These are phyloP conservation scores for Linum lewisii DNA, from an alignment of 345 rosid genomes.

Conservation along the genomic window DNA sequence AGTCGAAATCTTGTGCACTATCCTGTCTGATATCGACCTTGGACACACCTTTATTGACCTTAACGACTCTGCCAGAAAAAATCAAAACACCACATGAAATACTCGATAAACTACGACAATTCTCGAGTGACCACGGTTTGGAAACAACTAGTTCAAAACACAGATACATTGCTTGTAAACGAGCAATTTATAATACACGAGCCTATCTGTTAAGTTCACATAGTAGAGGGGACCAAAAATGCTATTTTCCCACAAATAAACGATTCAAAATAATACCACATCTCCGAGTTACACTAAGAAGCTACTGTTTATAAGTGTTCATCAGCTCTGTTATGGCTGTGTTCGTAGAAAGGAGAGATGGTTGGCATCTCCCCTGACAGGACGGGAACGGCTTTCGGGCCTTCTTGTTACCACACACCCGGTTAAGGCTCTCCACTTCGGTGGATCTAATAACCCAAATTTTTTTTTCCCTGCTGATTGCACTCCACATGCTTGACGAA, in stretches of 20 bases:
- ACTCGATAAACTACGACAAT: too few species aligned
- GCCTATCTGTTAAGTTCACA: too few species aligned
- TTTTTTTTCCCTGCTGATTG: neutral
- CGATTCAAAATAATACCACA: neutral
- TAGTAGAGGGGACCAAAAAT: too few species aligned
- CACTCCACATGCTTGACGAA: neutral
- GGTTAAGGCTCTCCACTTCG: neutral
- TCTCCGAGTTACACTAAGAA: neutral
- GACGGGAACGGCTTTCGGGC: constrained; percentile 25
- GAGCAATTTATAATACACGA: too few species aligned
- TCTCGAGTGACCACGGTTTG: too few species aligned
- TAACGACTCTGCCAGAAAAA: constrained; percentile 45
- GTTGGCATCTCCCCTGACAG: constrained; percentile 77
- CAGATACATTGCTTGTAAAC: too few species aligned
- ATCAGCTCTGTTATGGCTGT: neutral
- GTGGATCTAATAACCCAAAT: neutral
- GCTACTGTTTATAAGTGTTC: too few species aligned
- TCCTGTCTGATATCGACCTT: constrained; percentile 84
- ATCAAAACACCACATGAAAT: neutral
- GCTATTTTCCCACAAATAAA: too few species aligned
- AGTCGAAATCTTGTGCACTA: constrained; percentile 61
- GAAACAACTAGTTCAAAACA: too few species aligned
- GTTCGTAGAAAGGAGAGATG: constrained; percentile 50
- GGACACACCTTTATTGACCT: constrained; percentile 70
- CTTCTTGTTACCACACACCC: neutral